Conservation (phyloP, 148 eudicot genomes). For the Fallopia convolvulus region DNA sequence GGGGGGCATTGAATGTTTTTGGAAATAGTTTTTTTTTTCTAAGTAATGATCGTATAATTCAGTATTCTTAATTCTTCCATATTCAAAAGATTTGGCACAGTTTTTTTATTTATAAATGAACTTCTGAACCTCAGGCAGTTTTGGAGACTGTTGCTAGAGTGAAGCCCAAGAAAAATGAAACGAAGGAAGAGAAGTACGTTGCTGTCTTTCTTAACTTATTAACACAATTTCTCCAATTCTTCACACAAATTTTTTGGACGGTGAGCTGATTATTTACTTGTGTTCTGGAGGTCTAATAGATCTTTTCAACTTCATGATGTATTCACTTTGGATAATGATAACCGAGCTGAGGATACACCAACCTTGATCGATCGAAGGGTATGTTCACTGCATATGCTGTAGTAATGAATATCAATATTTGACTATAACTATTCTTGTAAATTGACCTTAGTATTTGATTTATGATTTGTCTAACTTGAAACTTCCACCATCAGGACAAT, state of each 20-base stretch:
- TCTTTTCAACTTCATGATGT: constrained; percentile 88
- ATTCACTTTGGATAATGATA: constrained; percentile 78
- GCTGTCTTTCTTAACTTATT: neutral
- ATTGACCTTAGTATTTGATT: neutral
- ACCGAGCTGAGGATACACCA: constrained; percentile 79
- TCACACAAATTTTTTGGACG: neutral
- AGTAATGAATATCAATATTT: neutral
- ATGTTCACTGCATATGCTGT: constrained; percentile 11
- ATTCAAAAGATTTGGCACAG: neutral
- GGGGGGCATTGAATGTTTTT: neutral
- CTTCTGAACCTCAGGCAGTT: constrained; percentile 61
- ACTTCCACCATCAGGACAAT: constrained; percentile 51
- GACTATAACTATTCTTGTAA: neutral
- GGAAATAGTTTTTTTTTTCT: neutral
- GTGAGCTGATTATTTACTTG: constrained; percentile 15
- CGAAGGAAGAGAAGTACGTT: constrained; percentile 93
- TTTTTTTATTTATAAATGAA: neutral
- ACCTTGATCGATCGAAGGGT: constrained; percentile 91
- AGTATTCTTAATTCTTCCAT: neutral
- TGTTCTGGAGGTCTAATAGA: constrained; percentile 32
- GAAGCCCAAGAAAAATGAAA: constrained; percentile 90
- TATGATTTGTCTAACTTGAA: neutral
- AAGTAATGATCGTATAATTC: neutral
- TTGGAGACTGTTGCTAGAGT: constrained; percentile 98
- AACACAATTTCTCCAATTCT: neutral